Percentiles rank a stretch among this genome's conserved stretches.
Evolutionary conservation across 306 rosid genomes (phyloP).

Genomic region (Calophaca sinica): DNA sequence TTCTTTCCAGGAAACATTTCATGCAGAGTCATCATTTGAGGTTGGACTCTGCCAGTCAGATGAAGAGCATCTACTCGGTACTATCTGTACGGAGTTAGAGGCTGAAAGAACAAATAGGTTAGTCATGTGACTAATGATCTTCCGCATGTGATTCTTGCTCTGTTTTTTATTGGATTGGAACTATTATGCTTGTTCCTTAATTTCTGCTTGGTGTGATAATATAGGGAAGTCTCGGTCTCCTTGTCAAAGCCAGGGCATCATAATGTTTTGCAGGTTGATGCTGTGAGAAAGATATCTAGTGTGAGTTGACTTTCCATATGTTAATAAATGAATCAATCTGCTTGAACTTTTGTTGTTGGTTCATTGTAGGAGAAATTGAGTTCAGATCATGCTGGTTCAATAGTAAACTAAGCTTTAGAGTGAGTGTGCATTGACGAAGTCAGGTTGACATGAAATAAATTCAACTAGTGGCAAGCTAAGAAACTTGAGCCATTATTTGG

Average conservation of each 20-base stretch:
- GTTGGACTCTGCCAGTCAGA: slow-evolving; percentile 30
- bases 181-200: slow-evolving; percentile 23
- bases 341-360: background rate
- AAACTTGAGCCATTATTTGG: background rate
- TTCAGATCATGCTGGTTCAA: slow-evolving; percentile 27
- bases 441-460: slow-evolving; percentile 1
- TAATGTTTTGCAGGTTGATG: slow-evolving; percentile 54
- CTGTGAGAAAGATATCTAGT: slow-evolving; percentile 34
- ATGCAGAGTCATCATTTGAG: slow-evolving; percentile 34
- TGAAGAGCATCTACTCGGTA: slow-evolving; percentile 30
- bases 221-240: slow-evolving; percentile 64
- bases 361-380: background rate
- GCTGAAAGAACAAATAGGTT: slow-evolving; percentile 61
- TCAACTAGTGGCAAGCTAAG: background rate
- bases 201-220: slow-evolving; percentile 29
- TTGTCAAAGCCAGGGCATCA: slow-evolving; percentile 55
- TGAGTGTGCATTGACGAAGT: background rate
- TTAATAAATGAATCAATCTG: slow-evolving; percentile 10
- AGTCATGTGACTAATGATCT: slow-evolving; percentile 34
- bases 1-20: slow-evolving; percentile 43
- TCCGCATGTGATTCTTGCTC: background rate
- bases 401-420: slow-evolving; percentile 9
- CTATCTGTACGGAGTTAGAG: slow-evolving; percentile 24
- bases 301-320: slow-evolving; percentile 43
- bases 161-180: slow-evolving; percentile 1